Conservation (phyloP, 2,329 filamentous ascomycete genomes). For the Rhinocladiella similis region DNA sequence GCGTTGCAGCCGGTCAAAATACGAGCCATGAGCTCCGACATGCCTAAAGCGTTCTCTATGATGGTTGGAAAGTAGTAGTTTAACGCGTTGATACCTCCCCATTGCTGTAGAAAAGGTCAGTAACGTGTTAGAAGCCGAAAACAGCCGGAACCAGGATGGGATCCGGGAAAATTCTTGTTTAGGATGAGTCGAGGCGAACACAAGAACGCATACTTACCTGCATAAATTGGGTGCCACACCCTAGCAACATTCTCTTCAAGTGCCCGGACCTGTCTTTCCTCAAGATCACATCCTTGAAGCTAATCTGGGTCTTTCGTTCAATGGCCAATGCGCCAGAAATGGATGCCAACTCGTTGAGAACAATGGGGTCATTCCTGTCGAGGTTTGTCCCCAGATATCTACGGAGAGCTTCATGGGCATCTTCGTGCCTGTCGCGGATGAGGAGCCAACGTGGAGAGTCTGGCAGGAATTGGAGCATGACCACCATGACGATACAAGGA, state of each 20-base stretch:
- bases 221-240: neutral
- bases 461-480: neutral
- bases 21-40: neutral
- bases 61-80: neutral
- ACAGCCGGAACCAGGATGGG: no score
- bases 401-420: neutral
- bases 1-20: neutral
- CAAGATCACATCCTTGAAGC: neutral
- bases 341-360: neutral
- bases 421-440: neutral
- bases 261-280: neutral
- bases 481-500: neutral
- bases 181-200: no score
- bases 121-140: no score
- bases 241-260: neutral
- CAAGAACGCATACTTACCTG: no score
- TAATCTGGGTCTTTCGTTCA: neutral
- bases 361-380: neutral
- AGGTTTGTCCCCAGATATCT: neutral
- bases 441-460: neutral
- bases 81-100: neutral
- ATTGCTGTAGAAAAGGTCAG: neutral
- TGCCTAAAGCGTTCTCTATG: neutral
- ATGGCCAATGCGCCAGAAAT: neutral
- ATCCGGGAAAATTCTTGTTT: no score